Evolutionary conservation across 179 eudicot genomes (phyloP), one percentile per base, ranked within the genome.

Genomic region (Gypsophila paniculata): DNA sequence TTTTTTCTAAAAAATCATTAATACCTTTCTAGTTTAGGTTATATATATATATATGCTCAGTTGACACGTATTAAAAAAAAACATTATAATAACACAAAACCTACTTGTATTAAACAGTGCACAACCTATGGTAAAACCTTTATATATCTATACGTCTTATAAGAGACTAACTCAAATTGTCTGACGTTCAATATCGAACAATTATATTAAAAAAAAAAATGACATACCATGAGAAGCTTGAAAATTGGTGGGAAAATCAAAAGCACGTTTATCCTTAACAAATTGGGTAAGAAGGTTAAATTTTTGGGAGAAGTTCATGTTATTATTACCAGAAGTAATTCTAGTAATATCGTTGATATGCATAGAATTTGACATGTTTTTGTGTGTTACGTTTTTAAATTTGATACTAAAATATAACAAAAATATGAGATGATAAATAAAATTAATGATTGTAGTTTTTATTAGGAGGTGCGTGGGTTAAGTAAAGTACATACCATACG

Each of bases 201-300:
- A 6, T 2, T 6, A 42, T 0, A 42, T 42, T 0, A 21, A 21
- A 62, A 64, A 48, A 8, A 1, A 34, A 46, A 46, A 0, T 11
- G 15, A 46, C 12, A 46, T 46, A 46, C 52, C 52, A 12, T 46
- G 52, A 46, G 52, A 46, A 46, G 52, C 15, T 0, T 46, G 10
- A 46, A 46, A 46, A 9, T 46, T 46, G 14, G 7, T 46, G 4
- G 52, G 14, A 12, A 48, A 18, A 49, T 11, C 75, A 60, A 76
- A 65, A 25, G 77, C 58, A 61, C 84, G 78, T 77, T 88, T 90
- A 74, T 90, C 87, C 72, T 89, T 90, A 58, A 92, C 69, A 69
- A 86, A 92, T 74, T 84, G 88, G 38, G 92, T 87, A n/a, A 92
- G 54, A 21, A 85, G 74, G 70, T 73, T 88, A 39, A 90, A 90